Evolutionary conservation across 192 early-diverging fungal species (phyloP).

Genomic region (Helicostylum pulchrum): DNA sequence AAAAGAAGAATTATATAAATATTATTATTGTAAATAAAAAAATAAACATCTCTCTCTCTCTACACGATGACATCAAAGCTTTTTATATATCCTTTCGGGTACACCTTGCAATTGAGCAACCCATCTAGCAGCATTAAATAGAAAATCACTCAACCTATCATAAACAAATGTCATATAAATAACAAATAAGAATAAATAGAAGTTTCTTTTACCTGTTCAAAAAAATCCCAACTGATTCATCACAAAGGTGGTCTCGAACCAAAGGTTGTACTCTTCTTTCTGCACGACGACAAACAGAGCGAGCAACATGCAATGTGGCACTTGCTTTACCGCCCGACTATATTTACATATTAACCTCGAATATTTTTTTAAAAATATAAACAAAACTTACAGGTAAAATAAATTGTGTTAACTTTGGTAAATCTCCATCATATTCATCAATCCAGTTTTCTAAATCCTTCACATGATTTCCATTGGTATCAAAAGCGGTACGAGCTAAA

Average conservation of each 20-base stretch:
- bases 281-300: slow-evolving; percentile 82
- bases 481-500: slow-evolving; percentile 70
- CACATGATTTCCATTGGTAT: slow-evolving; percentile 60
- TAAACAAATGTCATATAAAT: slow-evolving; percentile 4
- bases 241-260: slow-evolving; percentile 52
- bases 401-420: slow-evolving; percentile 79
- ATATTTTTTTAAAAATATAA: too few relatives aligned
- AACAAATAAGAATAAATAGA: not conserved
- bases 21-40: not conserved
- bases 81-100: slow-evolving; percentile 74
- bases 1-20: not conserved
- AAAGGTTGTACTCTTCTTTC: slow-evolving; percentile 81
- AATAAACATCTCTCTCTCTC: not conserved
- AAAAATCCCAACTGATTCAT: slow-evolving; percentile 61
- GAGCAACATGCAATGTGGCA: slow-evolving; percentile 77
- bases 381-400: slow-evolving; percentile 69
- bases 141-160: slow-evolving; percentile 79
- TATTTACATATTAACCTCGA: not conserved
- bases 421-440: slow-evolving; percentile 64
- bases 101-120: slow-evolving; percentile 69
- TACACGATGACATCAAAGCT: slow-evolving; percentile 4
- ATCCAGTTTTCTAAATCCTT: slow-evolving; percentile 79
- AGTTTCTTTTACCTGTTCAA: slow-evolving; percentile 57
- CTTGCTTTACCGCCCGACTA: slow-evolving; percentile 83
- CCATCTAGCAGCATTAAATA: slow-evolving; percentile 86